Percentiles rank a stretch among this genome's conserved stretches.
phyloP scores from a whole-genome alignment of 2,329 filamentous ascomycete genomes.

The Alternaria rosae region DNA sequence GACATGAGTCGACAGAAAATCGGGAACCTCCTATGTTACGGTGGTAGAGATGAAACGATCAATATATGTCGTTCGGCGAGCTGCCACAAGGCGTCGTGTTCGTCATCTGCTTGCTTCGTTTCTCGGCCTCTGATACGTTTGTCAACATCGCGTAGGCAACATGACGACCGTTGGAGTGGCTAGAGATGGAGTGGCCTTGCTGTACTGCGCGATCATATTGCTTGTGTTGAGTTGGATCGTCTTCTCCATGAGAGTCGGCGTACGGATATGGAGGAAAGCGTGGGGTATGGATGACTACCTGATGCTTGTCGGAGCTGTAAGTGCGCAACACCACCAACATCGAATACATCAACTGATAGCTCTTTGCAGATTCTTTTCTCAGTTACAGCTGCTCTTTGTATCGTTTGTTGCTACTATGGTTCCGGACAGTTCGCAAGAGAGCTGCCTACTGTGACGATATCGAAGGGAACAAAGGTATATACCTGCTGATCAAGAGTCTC shows the following conservation, averaged over 20 bases:
- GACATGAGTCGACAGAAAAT: neutral
- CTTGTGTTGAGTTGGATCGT: constrained; percentile 28
- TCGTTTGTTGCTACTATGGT: constrained; percentile 28
- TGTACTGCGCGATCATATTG: constrained; percentile 26
- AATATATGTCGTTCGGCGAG: neutral
- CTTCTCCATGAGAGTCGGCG: constrained; percentile 25
- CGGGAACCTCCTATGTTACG: neutral
- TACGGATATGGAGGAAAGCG: constrained; percentile 26
- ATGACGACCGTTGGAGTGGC: constrained; percentile 26
- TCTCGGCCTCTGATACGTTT: neutral
- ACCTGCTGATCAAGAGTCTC: neutral
- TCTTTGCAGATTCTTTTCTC: constrained; percentile 21
- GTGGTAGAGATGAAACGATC: neutral
- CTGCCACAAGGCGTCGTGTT: neutral
- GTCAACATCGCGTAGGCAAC: neutral
- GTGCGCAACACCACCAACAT: neutral
- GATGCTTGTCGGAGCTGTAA: constrained; percentile 27
- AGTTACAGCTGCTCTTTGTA: constrained; percentile 28
- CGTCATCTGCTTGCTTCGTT: neutral
- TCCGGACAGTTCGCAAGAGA: constrained; percentile 22
- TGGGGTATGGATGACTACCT: constrained; percentile 25
- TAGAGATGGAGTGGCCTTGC: constrained; percentile 25
- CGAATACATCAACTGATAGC: neutral
- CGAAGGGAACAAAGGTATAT: constrained; percentile 25
- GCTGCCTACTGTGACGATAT: constrained; percentile 16